Conservation (phyloP, 2,329 filamentous ascomycete genomes). For the Colletotrichum sp. region DNA sequence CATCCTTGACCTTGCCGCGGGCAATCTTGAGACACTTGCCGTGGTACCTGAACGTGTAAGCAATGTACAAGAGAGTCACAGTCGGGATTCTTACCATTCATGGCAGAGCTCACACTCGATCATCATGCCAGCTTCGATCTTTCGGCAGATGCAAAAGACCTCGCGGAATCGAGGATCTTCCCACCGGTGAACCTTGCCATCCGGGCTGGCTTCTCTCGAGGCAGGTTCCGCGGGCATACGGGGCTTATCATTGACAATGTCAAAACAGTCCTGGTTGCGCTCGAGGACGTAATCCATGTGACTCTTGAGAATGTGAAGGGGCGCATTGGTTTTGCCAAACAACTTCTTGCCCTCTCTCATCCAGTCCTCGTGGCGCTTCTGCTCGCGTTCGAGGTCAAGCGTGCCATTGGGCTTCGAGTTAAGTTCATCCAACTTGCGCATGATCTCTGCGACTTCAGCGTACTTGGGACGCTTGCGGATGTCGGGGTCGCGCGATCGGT, state of each 20-base stretch:
- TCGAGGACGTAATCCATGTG: slow-evolving; percentile 94
- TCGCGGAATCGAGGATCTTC: slow-evolving; percentile 71
- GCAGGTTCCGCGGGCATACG: slow-evolving; percentile 90
- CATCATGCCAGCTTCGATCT: slow-evolving; percentile 97
- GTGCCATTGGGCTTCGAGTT: slow-evolving; percentile 93
- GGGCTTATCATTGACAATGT: slow-evolving; percentile 82
- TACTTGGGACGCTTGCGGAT: slow-evolving; percentile 85
- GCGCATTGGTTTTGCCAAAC: slow-evolving; percentile 97
- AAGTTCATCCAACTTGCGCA: slow-evolving; percentile 84
- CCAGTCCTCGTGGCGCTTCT: slow-evolving; percentile 97
- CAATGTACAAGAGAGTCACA: not conserved
- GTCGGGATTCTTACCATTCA: slow-evolving; percentile 74
- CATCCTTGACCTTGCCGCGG: slow-evolving; percentile 95
- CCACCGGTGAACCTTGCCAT: slow-evolving; percentile 58
- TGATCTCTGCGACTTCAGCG: slow-evolving; percentile 86
- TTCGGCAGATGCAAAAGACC: slow-evolving; percentile 96
- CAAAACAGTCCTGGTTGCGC: slow-evolving; percentile 90
- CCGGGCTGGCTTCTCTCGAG: slow-evolving; percentile 76
- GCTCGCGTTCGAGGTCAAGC: slow-evolving; percentile 90
- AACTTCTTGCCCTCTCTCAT: slow-evolving; percentile 98
- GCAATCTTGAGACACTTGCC: slow-evolving; percentile 98
- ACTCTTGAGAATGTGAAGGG: slow-evolving; percentile 90
- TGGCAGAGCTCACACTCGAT: slow-evolving; percentile 98
- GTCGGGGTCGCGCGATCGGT: slow-evolving; percentile 77
- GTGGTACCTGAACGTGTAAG: slow-evolving; percentile 73